A percentile compares a stretch with the other conserved stretches of the same genome.
These are phyloP conservation scores for Cercospora sp. DNA, from an alignment of 2,329 filamentous ascomycete genomes.

Conservation along the genomic window DNA sequence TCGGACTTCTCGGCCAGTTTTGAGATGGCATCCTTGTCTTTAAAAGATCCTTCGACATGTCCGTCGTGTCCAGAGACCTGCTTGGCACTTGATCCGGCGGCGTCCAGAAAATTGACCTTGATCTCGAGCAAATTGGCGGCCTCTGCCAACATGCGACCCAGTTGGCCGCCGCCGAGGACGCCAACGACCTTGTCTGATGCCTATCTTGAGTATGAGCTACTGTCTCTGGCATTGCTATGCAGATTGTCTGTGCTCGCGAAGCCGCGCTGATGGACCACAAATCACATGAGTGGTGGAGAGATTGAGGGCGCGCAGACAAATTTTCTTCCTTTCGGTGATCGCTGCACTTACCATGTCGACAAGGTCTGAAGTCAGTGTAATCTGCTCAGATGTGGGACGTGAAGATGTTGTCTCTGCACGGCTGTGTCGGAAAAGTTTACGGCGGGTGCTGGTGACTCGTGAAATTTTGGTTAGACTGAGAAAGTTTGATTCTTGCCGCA, in stretches of 20 bases:
- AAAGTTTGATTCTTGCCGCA: slow-evolving; percentile 5
- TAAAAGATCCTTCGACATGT: slow-evolving; percentile 86
- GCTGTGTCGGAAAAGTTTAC: background rate
- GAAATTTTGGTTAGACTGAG: background rate
- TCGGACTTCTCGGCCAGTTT: slow-evolving; percentile 75
- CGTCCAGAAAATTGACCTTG: slow-evolving; percentile 76
- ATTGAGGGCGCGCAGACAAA: background rate
- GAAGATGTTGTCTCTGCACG: background rate
- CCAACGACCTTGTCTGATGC: slow-evolving; percentile 37
- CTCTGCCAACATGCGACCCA: slow-evolving; percentile 92
- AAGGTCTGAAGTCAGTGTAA: background rate
- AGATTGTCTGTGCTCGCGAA: background rate
- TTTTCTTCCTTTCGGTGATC: background rate
- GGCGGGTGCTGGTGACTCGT: background rate
- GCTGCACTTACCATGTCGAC: background rate
- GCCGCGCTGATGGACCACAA: background rate
- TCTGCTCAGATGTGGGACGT: background rate
- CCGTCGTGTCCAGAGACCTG: slow-evolving; percentile 74
- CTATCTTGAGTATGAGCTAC: background rate
- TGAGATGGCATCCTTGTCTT: slow-evolving; percentile 74
- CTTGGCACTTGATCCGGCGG: slow-evolving; percentile 74
- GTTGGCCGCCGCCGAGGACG: slow-evolving; percentile 53
- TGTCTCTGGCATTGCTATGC: background rate
- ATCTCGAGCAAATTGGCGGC: slow-evolving; percentile 78
- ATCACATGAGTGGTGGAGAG: background rate